A percentile compares a stretch with the other conserved stretches of the same genome.
Conservation (phyloP, 2,329 filamentous ascomycete genomes). For the Monosporascus sp. region DNA sequence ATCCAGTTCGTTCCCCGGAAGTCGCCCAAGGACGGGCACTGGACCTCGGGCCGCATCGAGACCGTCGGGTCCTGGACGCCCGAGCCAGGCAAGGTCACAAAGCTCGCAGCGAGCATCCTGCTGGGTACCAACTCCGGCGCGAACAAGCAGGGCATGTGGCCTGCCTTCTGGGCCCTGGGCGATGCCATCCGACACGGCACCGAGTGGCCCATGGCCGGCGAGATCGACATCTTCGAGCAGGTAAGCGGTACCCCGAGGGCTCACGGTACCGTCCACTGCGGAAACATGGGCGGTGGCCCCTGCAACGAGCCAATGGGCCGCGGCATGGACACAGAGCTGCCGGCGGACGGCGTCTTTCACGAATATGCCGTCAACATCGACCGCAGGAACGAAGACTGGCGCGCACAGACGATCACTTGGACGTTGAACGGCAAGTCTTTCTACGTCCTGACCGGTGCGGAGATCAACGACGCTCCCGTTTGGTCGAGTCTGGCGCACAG, state of each 20-base stretch:
- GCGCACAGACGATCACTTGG: slow-evolving; percentile 47
- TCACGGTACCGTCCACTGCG: slow-evolving; percentile 50
- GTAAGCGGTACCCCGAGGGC: slow-evolving; percentile 43
- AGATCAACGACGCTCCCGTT: slow-evolving; percentile 38
- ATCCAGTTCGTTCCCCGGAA: slow-evolving; percentile 46
- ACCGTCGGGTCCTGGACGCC: slow-evolving; percentile 43
- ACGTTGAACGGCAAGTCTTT: slow-evolving; percentile 40
- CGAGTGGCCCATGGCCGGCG: slow-evolving; percentile 48
- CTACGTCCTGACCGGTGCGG: slow-evolving; percentile 37
- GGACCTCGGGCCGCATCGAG: slow-evolving; percentile 54
- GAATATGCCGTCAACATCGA: slow-evolving; percentile 47
- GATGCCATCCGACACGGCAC: slow-evolving; percentile 42
- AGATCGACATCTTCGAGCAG: slow-evolving; percentile 54
- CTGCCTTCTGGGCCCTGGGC: slow-evolving; percentile 54
- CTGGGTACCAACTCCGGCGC: slow-evolving; percentile 35
- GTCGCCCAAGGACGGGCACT: slow-evolving; percentile 32
- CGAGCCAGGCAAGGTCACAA: slow-evolving; percentile 37
- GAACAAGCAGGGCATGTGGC: slow-evolving; percentile 51
- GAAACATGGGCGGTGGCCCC: slow-evolving; percentile 36
- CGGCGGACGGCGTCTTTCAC: slow-evolving; percentile 38
- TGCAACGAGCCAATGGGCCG: slow-evolving; percentile 48
- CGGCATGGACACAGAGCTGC: slow-evolving; percentile 29
- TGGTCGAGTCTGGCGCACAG: slow-evolving; percentile 47
- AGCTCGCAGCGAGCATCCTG: slow-evolving; percentile 41
- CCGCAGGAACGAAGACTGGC: slow-evolving; percentile 39